Evolutionary conservation across 2,329 filamentous ascomycete species (phyloP), one percentile per base, ranked within the genome.

Genomic region (Davidsoniella eucalypti): DNA sequence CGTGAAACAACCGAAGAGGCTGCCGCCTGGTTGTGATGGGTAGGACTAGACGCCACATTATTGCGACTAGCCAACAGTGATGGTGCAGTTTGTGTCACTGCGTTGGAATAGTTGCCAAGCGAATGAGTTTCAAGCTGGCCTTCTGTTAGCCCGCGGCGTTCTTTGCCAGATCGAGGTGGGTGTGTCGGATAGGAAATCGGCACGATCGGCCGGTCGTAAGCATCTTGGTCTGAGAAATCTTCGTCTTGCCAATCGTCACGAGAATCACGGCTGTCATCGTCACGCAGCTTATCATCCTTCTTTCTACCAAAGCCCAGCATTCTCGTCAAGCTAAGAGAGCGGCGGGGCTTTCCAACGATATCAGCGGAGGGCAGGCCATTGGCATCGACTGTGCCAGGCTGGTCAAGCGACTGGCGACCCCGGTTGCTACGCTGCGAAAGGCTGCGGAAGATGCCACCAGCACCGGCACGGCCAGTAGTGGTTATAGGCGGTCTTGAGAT

Each of bases 401-500:
- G 50, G 17, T 5, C 43, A 18, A 7, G 29, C 38, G 6, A 39
- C 26, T 33, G 44, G 23, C n/a, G 44, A 2, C 46, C 49, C 8
- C 53, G 29, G 23, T 47, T 47, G 17, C 57, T 60, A 18, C 66
- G 66, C 25, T 64, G 61, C 4, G 68, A 70, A 38, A 69, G 60
- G 2, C 65, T 65, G 50, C 58, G 52, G 47, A 59, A 58, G 16
- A 59, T 47, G 7, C 58, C 56, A 10, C 58, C 63, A 3, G 29
- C 23, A 12, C 29, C 29, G 10, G 46, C 52, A 36, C 60, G 44
- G 5, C 52, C 52, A 38, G 41, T 43, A 14, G 67, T 64, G 4
- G 73, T 72, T 16, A 75, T 58, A 0, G 73, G 73, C 2, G 73
- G 73, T 3, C 70, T 66, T 5, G 69, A 65, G 3, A 46, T 43